phyloP scores from a whole-genome alignment of 1,284 basidiomycete genomes.

The Porodaedalea pini region DNA sequence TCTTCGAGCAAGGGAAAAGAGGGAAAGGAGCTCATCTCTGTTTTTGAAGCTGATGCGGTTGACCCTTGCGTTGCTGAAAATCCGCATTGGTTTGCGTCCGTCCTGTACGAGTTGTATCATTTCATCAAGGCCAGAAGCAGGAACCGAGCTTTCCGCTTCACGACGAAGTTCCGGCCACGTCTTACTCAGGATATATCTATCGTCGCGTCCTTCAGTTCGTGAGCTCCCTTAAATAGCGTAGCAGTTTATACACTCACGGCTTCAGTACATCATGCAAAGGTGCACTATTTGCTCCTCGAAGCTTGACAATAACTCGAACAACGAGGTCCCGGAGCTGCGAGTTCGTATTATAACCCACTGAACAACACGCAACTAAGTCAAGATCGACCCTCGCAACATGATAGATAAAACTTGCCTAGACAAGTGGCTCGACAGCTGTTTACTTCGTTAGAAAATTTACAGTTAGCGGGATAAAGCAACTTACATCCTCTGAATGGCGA shows the following conservation, averaged over 20 bases:
- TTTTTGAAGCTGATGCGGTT: background rate
- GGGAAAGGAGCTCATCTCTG: background rate
- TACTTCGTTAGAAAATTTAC: too few species aligned
- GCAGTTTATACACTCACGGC: too few species aligned
- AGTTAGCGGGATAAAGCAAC: background rate
- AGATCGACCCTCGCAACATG: too few species aligned
- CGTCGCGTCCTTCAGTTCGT: background rate
- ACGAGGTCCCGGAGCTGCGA: too few species aligned
- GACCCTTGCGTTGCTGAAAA: background rate
- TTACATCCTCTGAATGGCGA: background rate
- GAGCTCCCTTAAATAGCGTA: background rate
- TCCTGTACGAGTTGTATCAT: constrained; percentile 10
- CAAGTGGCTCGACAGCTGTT: too few species aligned
- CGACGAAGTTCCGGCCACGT: background rate
- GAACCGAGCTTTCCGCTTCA: background rate
- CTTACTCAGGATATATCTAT: constrained; percentile 2
- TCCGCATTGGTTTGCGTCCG: background rate
- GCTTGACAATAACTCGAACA: too few species aligned
- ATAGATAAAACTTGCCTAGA: too few species aligned
- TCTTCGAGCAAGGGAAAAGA: background rate
- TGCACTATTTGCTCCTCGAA: too few species aligned
- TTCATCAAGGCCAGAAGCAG: background rate
- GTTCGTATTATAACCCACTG: too few species aligned
- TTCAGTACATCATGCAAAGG: too few species aligned
- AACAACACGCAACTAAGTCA: too few species aligned